phyloP scores from a whole-genome alignment of 257 asterid genomes.

The Fraxinus quadrangulata region DNA sequence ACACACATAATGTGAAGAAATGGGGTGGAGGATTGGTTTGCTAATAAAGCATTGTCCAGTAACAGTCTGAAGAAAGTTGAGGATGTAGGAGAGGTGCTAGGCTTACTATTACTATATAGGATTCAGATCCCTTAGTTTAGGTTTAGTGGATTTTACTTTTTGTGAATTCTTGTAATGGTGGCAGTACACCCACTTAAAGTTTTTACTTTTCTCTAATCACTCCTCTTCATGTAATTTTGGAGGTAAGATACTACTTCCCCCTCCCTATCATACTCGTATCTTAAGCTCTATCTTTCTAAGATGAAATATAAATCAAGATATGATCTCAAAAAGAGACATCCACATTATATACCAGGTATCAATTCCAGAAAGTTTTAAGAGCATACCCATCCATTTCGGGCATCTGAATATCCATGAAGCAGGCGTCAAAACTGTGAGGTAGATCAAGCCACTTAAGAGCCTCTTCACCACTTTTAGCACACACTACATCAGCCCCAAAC shows the following conservation, averaged over 20 bases:
- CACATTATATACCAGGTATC: not conserved
- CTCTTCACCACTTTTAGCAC: conserved; percentile 86
- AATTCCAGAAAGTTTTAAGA: not conserved
- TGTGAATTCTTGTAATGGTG: not conserved
- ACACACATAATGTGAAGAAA: not conserved
- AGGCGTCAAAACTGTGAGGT: conserved; percentile 82
- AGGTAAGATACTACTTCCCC: not conserved
- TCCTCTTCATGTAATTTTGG: not conserved
- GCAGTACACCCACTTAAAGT: not conserved
- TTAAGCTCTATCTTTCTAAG: not conserved
- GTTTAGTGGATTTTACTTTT: not conserved
- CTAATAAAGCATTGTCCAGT: not conserved
- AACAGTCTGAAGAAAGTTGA: not conserved
- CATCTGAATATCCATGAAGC: conserved; percentile 99
- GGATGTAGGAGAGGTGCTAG: not conserved
- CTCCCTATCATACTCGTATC: no score
- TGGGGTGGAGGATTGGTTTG: not conserved
- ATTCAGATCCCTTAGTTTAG: not conserved
- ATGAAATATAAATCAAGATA: not conserved
- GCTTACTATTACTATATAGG: not conserved
- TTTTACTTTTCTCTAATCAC: not conserved
- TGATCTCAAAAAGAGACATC: not conserved
- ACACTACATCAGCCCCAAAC: conserved; percentile 77
- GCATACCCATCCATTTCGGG: conserved; percentile 99
- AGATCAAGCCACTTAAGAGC: conserved; percentile 73